Evolutionary conservation across 108 stramenopile genomes (phyloP).

Genomic region (Nitzschia inconspicua): DNA sequence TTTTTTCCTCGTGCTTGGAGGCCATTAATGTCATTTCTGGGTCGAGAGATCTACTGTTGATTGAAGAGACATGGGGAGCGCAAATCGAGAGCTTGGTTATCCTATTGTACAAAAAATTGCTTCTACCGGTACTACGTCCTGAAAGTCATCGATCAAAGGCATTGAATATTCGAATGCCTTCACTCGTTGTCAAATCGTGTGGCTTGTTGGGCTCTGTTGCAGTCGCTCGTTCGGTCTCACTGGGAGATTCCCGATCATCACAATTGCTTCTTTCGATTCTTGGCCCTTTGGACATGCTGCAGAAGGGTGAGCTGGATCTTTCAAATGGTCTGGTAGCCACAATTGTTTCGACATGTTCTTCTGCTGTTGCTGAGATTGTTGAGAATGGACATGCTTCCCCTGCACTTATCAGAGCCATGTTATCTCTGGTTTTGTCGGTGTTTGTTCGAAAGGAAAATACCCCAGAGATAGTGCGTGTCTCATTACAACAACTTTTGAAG

Average conservation of each 20-base stretch:
- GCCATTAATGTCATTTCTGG: constrained; percentile 7
- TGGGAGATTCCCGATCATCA: constrained; percentile 13
- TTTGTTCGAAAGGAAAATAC: constrained; percentile 13
- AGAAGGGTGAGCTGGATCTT: constrained; percentile 19
- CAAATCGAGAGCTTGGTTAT: constrained; percentile 4
- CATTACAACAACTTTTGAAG: constrained; percentile 38
- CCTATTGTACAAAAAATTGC: constrained; percentile 9
- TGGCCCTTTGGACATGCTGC: constrained; percentile 40
- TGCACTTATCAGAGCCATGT: constrained; percentile 40
- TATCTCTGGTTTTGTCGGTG: constrained; percentile 33
- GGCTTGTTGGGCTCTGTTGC: constrained; percentile 7
- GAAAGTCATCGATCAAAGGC: background rate
- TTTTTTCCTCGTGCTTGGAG: constrained; percentile 22
- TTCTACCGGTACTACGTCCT: constrained; percentile 11
- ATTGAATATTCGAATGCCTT: background rate
- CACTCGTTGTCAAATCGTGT: constrained; percentile 9
- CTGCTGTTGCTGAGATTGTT: constrained; percentile 13
- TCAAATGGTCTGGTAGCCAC: constrained; percentile 1
- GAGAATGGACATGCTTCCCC: background rate
- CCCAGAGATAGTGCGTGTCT: constrained; percentile 10
- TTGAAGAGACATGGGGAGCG: constrained; percentile 17
- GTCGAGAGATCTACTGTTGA: background rate
- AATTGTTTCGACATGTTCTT: constrained; percentile 24
- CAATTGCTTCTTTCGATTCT: constrained; percentile 35
- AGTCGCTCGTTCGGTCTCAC: background rate